These are phyloP conservation scores for Blastomyces gilchristii DNA, from an alignment of 2,329 filamentous ascomycete species.

Conservation along the genomic window DNA sequence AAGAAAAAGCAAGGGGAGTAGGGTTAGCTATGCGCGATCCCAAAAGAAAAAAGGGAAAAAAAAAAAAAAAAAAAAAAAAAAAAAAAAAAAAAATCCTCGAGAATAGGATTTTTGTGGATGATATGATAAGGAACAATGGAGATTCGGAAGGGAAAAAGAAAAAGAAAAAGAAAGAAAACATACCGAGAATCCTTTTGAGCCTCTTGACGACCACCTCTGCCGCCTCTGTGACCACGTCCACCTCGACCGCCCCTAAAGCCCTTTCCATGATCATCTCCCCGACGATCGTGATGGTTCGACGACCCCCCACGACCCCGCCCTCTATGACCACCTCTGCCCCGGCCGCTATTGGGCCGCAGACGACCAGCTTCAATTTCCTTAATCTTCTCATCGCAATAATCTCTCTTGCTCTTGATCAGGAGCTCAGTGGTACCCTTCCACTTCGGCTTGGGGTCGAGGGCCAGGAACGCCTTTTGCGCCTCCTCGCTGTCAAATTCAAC, in stretches of 20 bases:
- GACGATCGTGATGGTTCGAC: slow-evolving; percentile 37
- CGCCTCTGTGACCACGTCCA: slow-evolving; percentile 21
- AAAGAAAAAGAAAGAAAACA: slow-evolving; percentile 19
- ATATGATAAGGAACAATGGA: neutral
- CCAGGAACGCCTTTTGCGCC: slow-evolving; percentile 67
- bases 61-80: neutral
- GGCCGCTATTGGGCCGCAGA: slow-evolving; percentile 50
- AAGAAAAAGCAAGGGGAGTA: neutral
- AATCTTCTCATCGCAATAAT: slow-evolving; percentile 71
- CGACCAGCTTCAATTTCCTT: slow-evolving; percentile 61
- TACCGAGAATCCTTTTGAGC: slow-evolving; percentile 36
- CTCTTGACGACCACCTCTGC: slow-evolving; percentile 23
- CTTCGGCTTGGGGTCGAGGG: slow-evolving; percentile 66
- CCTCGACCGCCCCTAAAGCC: slow-evolving; percentile 28
- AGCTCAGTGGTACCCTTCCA: slow-evolving; percentile 68
- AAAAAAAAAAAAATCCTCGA: neutral
- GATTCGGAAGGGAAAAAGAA: neutral
- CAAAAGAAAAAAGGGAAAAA: no score
- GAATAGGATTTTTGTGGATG: neutral
- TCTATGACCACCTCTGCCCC: slow-evolving; percentile 36
- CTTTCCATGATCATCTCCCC: slow-evolving; percentile 36
- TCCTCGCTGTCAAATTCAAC: slow-evolving; percentile 81
- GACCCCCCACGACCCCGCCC: slow-evolving; percentile 24
- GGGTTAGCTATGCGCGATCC: neutral
- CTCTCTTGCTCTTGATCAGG: slow-evolving; percentile 75